Base-by-base conservation (phyloP, 768 basidiomycete genomes). In the Pilatotrama ljubarskyi region DNA sequence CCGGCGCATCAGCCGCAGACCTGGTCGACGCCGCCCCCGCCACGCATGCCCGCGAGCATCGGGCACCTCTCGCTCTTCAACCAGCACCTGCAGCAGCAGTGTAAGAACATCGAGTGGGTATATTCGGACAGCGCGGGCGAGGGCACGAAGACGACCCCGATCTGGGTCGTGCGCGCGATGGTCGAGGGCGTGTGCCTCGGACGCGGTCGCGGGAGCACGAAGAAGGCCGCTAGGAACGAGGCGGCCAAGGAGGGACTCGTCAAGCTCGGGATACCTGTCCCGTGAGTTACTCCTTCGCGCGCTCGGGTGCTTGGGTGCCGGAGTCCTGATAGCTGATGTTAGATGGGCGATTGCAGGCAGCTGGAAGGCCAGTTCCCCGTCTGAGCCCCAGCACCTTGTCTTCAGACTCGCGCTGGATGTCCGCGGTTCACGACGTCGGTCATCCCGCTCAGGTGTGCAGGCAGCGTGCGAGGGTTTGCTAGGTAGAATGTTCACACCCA, bases 61-160 rank as follows among this genome's bases (percentile, higher is more conserved):
- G 91, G 91, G 4, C 87, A 92, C 68, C 82, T 93, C 11, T 86
- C 88, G 37, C 73, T 93, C 53, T 91, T 93, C 78, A 93, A 93
- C 69, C 90, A 92, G 74, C 77, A 82, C 57, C 70, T 92, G 55
- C 85, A 88, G 73, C 87, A 83, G 72, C 65, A 69, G 25, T 78
- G 76, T 67, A 78, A 76, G 52, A 67, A 72, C 51, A 80, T 92
- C 61, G 89, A 93, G 73, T 93, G 91, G 91, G 72, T 82, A 11
- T 91, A 87, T 67, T 75, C 79, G 25, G 82, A 84, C 24, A 71
- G 72, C n/a, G 70, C 64, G 14, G 72, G 74, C 41, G 73, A 77
- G 51, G 80, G 80, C 22, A 83, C 79, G 32, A 82, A 78, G 67
- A 81, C 85, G n/a, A 92, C 90, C 22, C 89, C 91, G 2, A 81